Evolutionary conservation across 1,284 basidiomycete species (phyloP).

Genomic region (Porodaedalea pini): DNA sequence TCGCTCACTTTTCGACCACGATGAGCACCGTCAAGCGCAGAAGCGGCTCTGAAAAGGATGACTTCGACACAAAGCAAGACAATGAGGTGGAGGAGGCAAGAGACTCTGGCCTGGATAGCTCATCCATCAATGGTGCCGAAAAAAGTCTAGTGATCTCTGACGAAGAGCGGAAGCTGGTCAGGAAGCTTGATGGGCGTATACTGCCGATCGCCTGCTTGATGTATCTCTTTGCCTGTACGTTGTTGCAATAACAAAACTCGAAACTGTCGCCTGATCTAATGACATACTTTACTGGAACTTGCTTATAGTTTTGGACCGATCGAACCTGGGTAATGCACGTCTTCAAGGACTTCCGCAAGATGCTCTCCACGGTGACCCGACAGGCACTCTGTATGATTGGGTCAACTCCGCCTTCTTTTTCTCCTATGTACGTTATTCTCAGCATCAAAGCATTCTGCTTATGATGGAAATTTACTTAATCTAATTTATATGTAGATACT

Average conservation of each 20-base stretch:
- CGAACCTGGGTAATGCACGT: conserved; percentile 73
- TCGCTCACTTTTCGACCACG: not conserved
- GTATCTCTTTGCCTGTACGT: conserved; percentile 72
- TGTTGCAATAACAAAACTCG: conserved; percentile 10
- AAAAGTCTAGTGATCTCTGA: conserved; percentile 7
- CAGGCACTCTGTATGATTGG: conserved; percentile 68
- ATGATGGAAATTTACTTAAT: conserved; percentile 7
- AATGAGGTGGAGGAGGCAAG: not conserved
- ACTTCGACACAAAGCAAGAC: not conserved
- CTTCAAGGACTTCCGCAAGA: conserved; percentile 66
- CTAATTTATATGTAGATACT: conserved; percentile 48
- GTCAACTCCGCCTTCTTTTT: conserved; percentile 72
- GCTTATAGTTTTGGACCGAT: conserved; percentile 60
- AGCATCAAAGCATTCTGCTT: too few species aligned
- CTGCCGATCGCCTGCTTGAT: conserved; percentile 67
- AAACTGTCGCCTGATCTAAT: not conserved
- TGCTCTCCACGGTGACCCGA: conserved; percentile 60
- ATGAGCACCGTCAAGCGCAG: not conserved
- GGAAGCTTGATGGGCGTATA: conserved; percentile 65
- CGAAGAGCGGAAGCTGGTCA: conserved; percentile 56
- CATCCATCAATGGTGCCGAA: not conserved
- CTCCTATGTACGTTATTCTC: conserved; percentile 49
- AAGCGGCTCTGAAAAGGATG: not conserved
- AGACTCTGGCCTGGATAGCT: not conserved
- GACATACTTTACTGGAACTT: not conserved